Conservation (phyloP, 139 green algal genomes). For the Trebouxia sp. region DNA sequence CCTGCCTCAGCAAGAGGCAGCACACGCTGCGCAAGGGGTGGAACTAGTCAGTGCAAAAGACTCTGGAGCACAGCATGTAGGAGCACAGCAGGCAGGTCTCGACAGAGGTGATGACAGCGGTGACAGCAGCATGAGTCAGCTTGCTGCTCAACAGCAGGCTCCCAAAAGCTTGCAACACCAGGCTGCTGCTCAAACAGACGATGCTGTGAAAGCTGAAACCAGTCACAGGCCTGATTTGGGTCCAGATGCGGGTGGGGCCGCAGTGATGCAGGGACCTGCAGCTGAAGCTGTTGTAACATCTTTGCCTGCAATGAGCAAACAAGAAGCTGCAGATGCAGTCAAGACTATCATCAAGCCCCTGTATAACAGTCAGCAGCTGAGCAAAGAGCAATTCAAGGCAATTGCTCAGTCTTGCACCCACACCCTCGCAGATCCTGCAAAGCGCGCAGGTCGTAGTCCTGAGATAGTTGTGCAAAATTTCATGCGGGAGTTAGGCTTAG, state of each 20-base stretch:
- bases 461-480: not conserved
- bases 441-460: not conserved
- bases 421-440: not conserved
- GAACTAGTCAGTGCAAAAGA: too few relatives aligned
- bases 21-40: too few relatives aligned
- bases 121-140: slow-evolving; percentile 2
- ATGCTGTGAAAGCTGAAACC: too few relatives aligned
- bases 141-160: not conserved
- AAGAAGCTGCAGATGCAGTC: slow-evolving; percentile 24
- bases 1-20: not conserved
- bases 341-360: slow-evolving; percentile 12
- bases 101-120: not conserved
- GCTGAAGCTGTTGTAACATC: too few relatives aligned
- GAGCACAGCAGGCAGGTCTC: not conserved
- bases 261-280: not conserved
- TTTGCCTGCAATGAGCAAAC: not conserved
- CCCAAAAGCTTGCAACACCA: not conserved
- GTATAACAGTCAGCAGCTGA: slow-evolving; percentile 11
- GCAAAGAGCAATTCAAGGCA: slow-evolving; percentile 16
- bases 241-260: too few relatives aligned
- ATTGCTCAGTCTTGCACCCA: slow-evolving; percentile 16
- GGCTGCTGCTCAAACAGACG: too few relatives aligned
- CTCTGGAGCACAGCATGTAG: too few relatives aligned
- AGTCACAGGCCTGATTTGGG: too few relatives aligned
- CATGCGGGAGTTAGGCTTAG: not conserved